These are phyloP conservation scores for Chlamydomonas urium DNA, from an alignment of 139 green algal genomes.

Conservation along the genomic window DNA sequence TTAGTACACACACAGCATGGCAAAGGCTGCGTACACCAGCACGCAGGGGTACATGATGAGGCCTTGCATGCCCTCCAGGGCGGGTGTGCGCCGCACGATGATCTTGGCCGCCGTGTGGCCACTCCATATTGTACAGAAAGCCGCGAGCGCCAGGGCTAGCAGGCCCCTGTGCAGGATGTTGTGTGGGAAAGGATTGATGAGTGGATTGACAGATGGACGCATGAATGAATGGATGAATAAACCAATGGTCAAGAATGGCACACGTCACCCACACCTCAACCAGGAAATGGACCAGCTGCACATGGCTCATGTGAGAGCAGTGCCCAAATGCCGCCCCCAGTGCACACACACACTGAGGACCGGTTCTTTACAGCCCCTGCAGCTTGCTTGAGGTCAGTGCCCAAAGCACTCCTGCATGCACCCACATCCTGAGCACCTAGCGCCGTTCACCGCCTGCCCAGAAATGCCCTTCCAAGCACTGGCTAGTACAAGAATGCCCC, in stretches of 20 bases:
- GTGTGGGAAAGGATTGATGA: background rate
- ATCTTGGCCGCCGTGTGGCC: slow-evolving; percentile 59
- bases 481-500: too few species aligned
- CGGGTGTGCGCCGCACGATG: slow-evolving; percentile 54
- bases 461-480: too few species aligned
- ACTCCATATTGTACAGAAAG: slow-evolving; percentile 66
- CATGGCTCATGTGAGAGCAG: too few species aligned
- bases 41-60: slow-evolving; percentile 79
- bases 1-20: slow-evolving; percentile 80
- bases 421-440: too few species aligned
- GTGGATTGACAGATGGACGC: too few species aligned
- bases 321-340: background rate
- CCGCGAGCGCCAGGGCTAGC: slow-evolving; percentile 27
- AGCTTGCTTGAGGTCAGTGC: too few species aligned
- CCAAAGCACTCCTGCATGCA: too few species aligned
- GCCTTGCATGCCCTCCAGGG: slow-evolving; percentile 54
- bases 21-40: slow-evolving; percentile 78
- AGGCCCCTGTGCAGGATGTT: slow-evolving; percentile 18
- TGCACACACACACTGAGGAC: too few species aligned
- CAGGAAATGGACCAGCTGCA: background rate
- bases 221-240: too few species aligned
- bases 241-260: background rate
- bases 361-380: too few species aligned
- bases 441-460: too few species aligned
- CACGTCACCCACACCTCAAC: background rate